phyloP scores from a whole-genome alignment of 495 filamentous ascomycete genomes.

The Talaromyces adpressus region DNA sequence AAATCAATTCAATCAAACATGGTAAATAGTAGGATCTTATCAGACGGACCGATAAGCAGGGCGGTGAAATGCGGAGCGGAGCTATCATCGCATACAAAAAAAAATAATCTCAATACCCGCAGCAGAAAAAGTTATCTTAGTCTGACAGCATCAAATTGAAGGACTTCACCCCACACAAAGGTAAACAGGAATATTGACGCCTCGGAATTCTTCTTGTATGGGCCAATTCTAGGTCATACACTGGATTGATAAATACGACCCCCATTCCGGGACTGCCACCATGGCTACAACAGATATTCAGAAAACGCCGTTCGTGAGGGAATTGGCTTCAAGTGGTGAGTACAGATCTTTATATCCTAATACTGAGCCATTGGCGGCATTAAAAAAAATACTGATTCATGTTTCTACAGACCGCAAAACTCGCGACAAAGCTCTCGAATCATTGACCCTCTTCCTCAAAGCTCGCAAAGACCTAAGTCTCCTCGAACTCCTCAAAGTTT shows the following conservation, averaged over 20 bases:
- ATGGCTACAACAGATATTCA: slow-evolving; percentile 30
- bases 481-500: slow-evolving; percentile 82
- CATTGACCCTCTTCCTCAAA: slow-evolving; percentile 70
- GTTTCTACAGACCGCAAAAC: slow-evolving; percentile 60
- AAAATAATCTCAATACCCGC: slow-evolving; percentile 29
- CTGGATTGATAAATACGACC: background rate
- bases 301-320: slow-evolving; percentile 64
- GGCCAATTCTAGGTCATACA: background rate
- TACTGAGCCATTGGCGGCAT: background rate
- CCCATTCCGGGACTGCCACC: background rate
- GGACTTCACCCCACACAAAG: background rate
- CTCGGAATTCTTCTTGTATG: background rate
- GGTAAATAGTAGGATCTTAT: background rate
- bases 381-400: background rate
- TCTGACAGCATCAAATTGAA: too few relatives aligned
- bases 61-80: slow-evolving; percentile 5
- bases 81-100: slow-evolving; percentile 21
- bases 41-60: background rate
- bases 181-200: background rate
- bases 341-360: background rate
- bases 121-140: slow-evolving; percentile 15
- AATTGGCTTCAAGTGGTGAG: slow-evolving; percentile 71
- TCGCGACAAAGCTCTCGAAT: slow-evolving; percentile 73
- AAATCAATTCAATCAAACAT: too few relatives aligned
- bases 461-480: slow-evolving; percentile 58